Conservation (phyloP, 768 basidiomycete species). For the Paxillus ammoniavirescens region DNA sequence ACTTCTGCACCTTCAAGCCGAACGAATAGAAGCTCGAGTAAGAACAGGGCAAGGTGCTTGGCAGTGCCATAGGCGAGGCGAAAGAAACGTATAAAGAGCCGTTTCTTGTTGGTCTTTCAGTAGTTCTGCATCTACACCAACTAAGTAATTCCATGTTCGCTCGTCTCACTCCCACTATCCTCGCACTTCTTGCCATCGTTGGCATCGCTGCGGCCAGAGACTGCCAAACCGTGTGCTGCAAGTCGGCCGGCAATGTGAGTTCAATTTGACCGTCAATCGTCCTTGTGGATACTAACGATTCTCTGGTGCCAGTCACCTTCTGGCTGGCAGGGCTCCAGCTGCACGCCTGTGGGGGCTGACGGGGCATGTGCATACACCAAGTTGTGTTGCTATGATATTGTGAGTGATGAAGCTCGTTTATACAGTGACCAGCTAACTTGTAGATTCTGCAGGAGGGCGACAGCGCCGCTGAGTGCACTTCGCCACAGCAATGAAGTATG, state of each 20-base stretch:
- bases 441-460: neutral
- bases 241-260: neutral
- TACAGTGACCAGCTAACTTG: neutral
- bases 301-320: neutral
- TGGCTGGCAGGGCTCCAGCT: neutral
- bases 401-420: neutral
- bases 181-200: neutral
- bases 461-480: neutral
- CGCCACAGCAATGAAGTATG: neutral
- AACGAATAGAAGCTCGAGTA: no score
- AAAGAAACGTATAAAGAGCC: neutral
- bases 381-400: slow-evolving; percentile 2
- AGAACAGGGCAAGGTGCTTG: no score
- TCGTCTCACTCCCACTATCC: neutral
- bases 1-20: no score
- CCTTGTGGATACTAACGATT: neutral
- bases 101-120: neutral
- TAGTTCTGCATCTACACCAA: neutral
- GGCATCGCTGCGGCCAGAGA: neutral
- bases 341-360: neutral
- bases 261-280: neutral
- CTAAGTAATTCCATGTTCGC: slow-evolving; percentile 1
- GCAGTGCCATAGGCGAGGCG: neutral
- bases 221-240: slow-evolving; percentile 2
- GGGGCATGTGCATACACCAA: neutral